phyloP scores from a whole-genome alignment of 345 rosid genomes.

The Physaria fendleri region DNA sequence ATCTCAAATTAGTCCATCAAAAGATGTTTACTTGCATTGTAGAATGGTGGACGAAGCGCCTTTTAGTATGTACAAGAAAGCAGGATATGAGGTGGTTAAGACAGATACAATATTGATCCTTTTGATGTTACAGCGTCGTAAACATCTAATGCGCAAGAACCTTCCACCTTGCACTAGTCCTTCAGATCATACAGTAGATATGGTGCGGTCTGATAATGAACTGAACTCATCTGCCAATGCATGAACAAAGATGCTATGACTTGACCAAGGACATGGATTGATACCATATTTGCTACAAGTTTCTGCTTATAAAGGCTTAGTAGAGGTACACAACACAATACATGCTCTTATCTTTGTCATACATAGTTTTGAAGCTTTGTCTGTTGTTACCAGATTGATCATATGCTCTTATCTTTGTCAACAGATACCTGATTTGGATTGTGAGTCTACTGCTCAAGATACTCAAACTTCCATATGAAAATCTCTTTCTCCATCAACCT shows the following conservation, averaged over 20 bases:
- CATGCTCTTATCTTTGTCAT: neutral
- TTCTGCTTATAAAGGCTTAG: conserved; percentile 13
- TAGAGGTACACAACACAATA: conserved; percentile 20
- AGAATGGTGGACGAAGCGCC: conserved; percentile 88
- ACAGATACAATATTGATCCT: conserved; percentile 67
- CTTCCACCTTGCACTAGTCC: conserved; percentile 33
- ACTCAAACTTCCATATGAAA: too few species aligned
- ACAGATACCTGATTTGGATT: too few species aligned
- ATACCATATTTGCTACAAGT: conserved; percentile 11
- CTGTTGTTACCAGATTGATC: neutral
- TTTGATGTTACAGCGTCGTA: conserved; percentile 77
- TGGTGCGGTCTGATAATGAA: conserved; percentile 34
- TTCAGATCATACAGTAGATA: conserved; percentile 24
- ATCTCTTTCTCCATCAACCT: too few species aligned
- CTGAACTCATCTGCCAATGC: conserved; percentile 29
- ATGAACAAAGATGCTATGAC: conserved; percentile 15
- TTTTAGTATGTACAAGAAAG: conserved; percentile 74
- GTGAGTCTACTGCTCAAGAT: too few species aligned
- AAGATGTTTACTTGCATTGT: conserved; percentile 84
- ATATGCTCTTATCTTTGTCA: too few species aligned
- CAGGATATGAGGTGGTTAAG: conserved; percentile 64
- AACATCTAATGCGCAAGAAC: conserved; percentile 88
- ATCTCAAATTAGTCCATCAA: conserved; percentile 46
- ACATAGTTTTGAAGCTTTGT: conserved; percentile 1
- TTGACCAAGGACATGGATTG: conserved; percentile 7